Evolutionary conservation across 2,329 filamentous ascomycete species (phyloP).

Genomic region (Colletotrichum sp.): DNA sequence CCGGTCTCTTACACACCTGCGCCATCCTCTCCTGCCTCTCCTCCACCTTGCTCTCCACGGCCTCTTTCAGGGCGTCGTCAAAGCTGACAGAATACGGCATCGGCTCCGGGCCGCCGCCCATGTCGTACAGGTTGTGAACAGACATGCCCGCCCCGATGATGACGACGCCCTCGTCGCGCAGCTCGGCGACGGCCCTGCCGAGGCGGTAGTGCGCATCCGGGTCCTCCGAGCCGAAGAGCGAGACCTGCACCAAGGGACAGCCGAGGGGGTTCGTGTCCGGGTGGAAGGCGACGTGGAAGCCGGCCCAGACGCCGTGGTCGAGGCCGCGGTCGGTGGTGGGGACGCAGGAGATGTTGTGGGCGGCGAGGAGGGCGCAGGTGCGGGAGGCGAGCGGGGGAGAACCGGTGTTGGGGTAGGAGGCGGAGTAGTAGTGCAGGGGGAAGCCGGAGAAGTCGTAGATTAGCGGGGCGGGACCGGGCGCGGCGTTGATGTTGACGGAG

Average conservation of each 20-base stretch:
- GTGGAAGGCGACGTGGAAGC: constrained; percentile 69
- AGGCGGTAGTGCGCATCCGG: constrained; percentile 70
- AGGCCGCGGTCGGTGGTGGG: constrained; percentile 67
- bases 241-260: constrained; percentile 76
- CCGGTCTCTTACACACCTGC: constrained; percentile 41
- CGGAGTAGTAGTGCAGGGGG: constrained; percentile 71
- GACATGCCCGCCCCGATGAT: constrained; percentile 79
- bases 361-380: constrained; percentile 58
- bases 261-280: constrained; percentile 65
- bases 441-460: constrained; percentile 82
- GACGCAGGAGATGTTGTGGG: constrained; percentile 62
- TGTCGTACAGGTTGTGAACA: constrained; percentile 71
- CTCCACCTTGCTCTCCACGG: constrained; percentile 44
- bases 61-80: constrained; percentile 54
- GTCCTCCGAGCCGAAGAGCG: constrained; percentile 69
- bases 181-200: constrained; percentile 67
- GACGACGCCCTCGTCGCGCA: constrained; percentile 70
- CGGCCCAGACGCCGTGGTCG: constrained; percentile 78
- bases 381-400: constrained; percentile 62
- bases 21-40: constrained; percentile 45
- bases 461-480: constrained; percentile 62
- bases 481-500: constrained; percentile 68
- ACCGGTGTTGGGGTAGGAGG: constrained; percentile 69
- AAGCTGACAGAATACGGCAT: constrained; percentile 67
- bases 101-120: constrained; percentile 44